These are phyloP conservation scores for Lomentospora prolificans DNA, from an alignment of 2,329 filamentous ascomycete species.

Conservation along the genomic window DNA sequence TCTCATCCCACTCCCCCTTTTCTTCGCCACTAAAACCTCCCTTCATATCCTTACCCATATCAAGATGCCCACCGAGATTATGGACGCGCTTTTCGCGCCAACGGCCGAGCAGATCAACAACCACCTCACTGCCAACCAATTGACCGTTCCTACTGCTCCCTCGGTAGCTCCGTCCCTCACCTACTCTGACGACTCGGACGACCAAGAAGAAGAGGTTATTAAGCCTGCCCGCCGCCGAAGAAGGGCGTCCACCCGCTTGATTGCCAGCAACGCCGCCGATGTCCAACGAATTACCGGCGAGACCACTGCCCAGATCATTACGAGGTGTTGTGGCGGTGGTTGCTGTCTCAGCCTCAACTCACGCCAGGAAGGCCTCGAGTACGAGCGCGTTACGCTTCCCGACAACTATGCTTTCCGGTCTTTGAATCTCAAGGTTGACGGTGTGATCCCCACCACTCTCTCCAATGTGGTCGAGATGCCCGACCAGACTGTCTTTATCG, in stretches of 20 bases:
- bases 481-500: constrained; percentile 63
- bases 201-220: constrained; percentile 36
- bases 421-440: constrained; percentile 63
- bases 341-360: constrained; percentile 46
- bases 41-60: neutral
- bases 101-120: neutral
- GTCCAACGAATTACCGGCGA: constrained; percentile 56
- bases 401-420: constrained; percentile 79
- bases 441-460: constrained; percentile 60
- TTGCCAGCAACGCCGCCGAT: constrained; percentile 52
- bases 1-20: neutral
- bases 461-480: constrained; percentile 65
- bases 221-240: constrained; percentile 38
- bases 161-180: constrained; percentile 52
- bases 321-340: constrained; percentile 54
- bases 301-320: constrained; percentile 50
- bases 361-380: constrained; percentile 35
- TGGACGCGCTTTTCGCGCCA: constrained; percentile 22
- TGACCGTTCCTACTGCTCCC: constrained; percentile 18
- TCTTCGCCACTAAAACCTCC: neutral
- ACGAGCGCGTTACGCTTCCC: constrained; percentile 48
- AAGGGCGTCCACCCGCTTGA: constrained; percentile 60
- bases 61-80: constrained; percentile 18
- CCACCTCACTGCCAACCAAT: neutral
- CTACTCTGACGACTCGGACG: constrained; percentile 53